Percentiles rank a stretch among this genome's conserved stretches.
These are phyloP conservation scores for Debaryomyces udenii DNA, from an alignment of 1,139 yeast genomes.

Conservation along the genomic window DNA sequence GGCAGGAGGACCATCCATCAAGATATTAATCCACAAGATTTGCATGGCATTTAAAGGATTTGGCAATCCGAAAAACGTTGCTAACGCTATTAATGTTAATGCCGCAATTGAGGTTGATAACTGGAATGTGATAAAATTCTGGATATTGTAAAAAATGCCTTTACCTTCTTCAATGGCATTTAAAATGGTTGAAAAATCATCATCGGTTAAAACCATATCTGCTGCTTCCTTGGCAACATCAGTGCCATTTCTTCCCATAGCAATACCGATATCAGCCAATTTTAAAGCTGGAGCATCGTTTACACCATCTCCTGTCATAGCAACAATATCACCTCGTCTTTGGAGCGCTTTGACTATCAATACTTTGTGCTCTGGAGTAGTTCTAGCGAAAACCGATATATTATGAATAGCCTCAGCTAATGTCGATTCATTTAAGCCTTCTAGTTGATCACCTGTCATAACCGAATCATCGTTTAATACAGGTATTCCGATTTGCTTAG, in stretches of 20 bases:
- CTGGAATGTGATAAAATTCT: constrained; percentile 91
- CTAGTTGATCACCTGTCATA: constrained; percentile 82
- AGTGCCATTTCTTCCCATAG: constrained; percentile 96
- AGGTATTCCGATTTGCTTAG: constrained; percentile 91
- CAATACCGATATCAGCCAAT: constrained; percentile 94
- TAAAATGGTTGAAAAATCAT: constrained; percentile 90
- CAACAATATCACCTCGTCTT: constrained; percentile 91
- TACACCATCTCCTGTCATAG: constrained; percentile 99
- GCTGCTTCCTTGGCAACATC: constrained; percentile 99
- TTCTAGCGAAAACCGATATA: constrained; percentile 92
- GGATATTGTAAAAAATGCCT: constrained; percentile 92
- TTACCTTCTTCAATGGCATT: constrained; percentile 96
- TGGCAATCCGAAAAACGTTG: constrained; percentile 85
- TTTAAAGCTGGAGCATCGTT: constrained; percentile 99
- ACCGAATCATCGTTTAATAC: constrained; percentile 66
- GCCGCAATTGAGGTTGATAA: constrained; percentile 96
- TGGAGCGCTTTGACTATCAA: constrained; percentile 90
- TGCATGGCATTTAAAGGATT: constrained; percentile 99
- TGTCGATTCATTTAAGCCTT: constrained; percentile 66
- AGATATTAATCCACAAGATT: constrained; percentile 92
- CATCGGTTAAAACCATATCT: constrained; percentile 96
- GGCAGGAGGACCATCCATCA: constrained; percentile 99
- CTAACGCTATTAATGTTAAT: constrained; percentile 79
- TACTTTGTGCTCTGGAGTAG: constrained; percentile 95
- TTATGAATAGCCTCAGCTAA: constrained; percentile 74